A percentile compares a stretch with the other conserved stretches of the same genome.
Evolutionary conservation across 1,139 yeast species (phyloP).

Genomic region (Diutina ranongensis): DNA sequence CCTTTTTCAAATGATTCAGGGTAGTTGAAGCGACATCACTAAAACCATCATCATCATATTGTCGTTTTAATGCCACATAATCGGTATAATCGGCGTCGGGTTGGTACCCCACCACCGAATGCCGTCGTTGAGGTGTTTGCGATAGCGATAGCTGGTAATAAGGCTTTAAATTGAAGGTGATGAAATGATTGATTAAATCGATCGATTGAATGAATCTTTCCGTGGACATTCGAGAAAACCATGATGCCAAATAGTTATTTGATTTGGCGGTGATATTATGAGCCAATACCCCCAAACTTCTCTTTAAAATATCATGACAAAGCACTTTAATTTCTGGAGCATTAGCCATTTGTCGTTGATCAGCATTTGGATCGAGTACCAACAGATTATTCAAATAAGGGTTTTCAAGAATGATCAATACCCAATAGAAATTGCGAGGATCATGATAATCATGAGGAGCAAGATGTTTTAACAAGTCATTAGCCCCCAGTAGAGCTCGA

Average conservation of each 20-base stretch:
- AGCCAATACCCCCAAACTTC: constrained; percentile 56
- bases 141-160: constrained; percentile 26
- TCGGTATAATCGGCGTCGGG: constrained; percentile 12
- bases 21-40: background rate
- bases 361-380: constrained; percentile 14
- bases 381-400: constrained; percentile 45
- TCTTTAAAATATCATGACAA: constrained; percentile 53
- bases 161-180: constrained; percentile 48
- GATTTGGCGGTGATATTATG: constrained; percentile 30
- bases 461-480: constrained; percentile 33
- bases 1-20: background rate
- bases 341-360: constrained; percentile 21
- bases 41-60: constrained; percentile 9
- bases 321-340: constrained; percentile 41
- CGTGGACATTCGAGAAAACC: constrained; percentile 39
- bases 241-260: constrained; percentile 37
- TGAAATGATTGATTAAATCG: constrained; percentile 48
- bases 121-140: constrained; percentile 14
- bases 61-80: constrained; percentile 12
- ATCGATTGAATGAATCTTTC: constrained; percentile 35
- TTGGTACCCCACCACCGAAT: background rate
- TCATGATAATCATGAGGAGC: constrained; percentile 22
- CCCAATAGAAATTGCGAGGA: constrained; percentile 37
- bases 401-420: constrained; percentile 49
- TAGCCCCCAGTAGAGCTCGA: constrained; percentile 37